phyloP scores from a whole-genome alignment of 169 alveolate genomes.

The Cryptosporidium parvum region DNA sequence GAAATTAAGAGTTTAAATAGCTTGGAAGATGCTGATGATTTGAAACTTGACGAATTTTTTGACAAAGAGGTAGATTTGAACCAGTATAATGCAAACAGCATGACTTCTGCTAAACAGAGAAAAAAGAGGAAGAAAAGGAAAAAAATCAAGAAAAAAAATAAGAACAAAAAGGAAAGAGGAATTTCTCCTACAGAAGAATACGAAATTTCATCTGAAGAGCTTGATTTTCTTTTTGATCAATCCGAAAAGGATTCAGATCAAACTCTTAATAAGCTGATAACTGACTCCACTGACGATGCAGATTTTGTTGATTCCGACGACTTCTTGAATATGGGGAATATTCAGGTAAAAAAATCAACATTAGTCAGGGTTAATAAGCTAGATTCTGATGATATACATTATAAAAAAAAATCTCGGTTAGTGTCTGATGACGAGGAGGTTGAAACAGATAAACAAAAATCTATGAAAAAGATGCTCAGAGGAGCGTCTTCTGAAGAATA shows the following conservation, averaged over 20 bases:
- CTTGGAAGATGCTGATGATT: background rate
- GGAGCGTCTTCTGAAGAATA: background rate
- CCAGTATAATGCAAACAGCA: background rate
- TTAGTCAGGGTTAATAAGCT: background rate
- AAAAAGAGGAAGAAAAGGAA: background rate
- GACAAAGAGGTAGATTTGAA: conserved; percentile 1
- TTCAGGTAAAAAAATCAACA: background rate
- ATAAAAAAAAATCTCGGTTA: too few species aligned
- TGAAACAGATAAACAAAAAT: background rate
- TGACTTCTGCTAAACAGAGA: background rate
- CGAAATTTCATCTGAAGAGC: conserved; percentile 5
- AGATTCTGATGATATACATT: background rate
- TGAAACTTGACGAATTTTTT: conserved; percentile 8
- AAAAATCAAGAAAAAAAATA: background rate
- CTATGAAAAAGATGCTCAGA: conserved; percentile 2
- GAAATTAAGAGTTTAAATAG: background rate
- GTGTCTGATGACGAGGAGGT: too few species aligned
- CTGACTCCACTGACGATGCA: background rate
- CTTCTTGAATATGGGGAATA: background rate
- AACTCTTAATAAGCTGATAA: background rate
- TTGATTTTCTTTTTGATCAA: background rate
- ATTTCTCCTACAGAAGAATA: background rate
- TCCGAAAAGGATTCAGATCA: background rate
- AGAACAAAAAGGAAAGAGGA: background rate
- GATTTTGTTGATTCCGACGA: background rate